Base-by-base conservation (phyloP, 2,329 filamentous ascomycete genomes). In the Colletotrichum melonis region DNA sequence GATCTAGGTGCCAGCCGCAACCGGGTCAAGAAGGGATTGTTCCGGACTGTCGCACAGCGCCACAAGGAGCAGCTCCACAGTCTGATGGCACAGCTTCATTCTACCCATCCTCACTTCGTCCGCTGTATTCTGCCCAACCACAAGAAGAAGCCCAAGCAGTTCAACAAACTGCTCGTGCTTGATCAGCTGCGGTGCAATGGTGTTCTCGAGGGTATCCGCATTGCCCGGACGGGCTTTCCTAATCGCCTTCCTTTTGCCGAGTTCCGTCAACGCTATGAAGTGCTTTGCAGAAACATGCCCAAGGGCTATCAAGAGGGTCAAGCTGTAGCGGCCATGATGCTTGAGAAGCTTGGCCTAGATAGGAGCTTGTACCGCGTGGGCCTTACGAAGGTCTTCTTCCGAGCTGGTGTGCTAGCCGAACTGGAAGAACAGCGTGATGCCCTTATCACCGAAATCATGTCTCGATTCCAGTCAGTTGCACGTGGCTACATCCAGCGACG, bases 51-150 rank as follows among this genome's bases (percentile, higher is more conserved):
- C 5, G 97, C 97, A 6, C 97, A 99, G 81, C 90, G 95, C 78
- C 97, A 99, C 86, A 99, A 99, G 83, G 97, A 99, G 82, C 96
- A 98, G 78, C 89, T 99, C n/a, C 94, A 95, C n/a, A 97, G 92
- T 74, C 86, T 99, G 72, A 99, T 99, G 97, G 88, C 89, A 16
- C 95, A 98, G 79, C 89, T 99, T 19, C 94, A 99, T 82, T 97
- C 94, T 0, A 99, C 97, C 0, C 97, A 99, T 81, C 97, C 97
- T 71, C 97, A 99, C 82, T 99, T 99, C 81, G 97, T 99, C 35
- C 94, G 97, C 59, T 99, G 97, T 81, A 99, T 99, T 75, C 88
- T 99, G 73, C 97, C 97, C 4, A 99, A 99, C 80, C 97, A 99
- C 86, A 98, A 98, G 84, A 99, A 99, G 84, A 90, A 92, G 28